Evolutionary conservation across 2,329 filamentous ascomycete species (phyloP), one percentile per base, ranked within the genome.

Genomic region (Onygena corvina): DNA sequence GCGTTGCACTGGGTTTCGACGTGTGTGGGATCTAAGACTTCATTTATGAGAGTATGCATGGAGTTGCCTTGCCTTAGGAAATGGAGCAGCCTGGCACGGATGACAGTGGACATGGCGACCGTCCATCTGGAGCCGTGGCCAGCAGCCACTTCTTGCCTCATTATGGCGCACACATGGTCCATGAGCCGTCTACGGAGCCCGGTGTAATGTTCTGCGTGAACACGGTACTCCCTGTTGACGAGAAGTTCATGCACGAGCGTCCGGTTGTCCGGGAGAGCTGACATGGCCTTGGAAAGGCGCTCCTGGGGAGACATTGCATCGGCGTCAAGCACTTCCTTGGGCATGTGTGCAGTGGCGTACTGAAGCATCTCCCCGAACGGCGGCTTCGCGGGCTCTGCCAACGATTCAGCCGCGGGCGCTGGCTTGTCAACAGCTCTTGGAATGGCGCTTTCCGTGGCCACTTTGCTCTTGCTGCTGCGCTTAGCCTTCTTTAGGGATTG

Each of bases 81-180:
- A 23, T 75, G 72, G 33, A 81, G 61, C 20, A 83, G 66, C 56
- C 80, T 80, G 46, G 74, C 73, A 44, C 77, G 72, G 38, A 83
- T 76, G 53, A 81, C 77, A 40, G 80, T 76, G n/a, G 78, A 79
- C 70, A 81, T 80, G n/a, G 77, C 76, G 18, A 78, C 71, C 12
- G 76, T 81, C 79, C 79, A 83, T 14, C 70, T 63, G 3, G 73
- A 71, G 14, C 74, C 74, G 47, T 75, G 67, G 14, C 75, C 76
- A 23, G 71, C 67, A 54, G 75, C 74, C 45, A 79, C 76, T 49
- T 75, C 77, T 50, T 60, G 67, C 52, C 73, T 74, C 77, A 80
- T 80, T 56, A 70, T 71, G 46, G 73, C 71, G 58, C 76, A 81
- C 55, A 80, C 72, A 55, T 72, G 71, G 46, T 76, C 70, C 62